Evolutionary conservation across 2,329 filamentous ascomycete genomes (phyloP).

Genomic region (Gremmenia infestans): DNA sequence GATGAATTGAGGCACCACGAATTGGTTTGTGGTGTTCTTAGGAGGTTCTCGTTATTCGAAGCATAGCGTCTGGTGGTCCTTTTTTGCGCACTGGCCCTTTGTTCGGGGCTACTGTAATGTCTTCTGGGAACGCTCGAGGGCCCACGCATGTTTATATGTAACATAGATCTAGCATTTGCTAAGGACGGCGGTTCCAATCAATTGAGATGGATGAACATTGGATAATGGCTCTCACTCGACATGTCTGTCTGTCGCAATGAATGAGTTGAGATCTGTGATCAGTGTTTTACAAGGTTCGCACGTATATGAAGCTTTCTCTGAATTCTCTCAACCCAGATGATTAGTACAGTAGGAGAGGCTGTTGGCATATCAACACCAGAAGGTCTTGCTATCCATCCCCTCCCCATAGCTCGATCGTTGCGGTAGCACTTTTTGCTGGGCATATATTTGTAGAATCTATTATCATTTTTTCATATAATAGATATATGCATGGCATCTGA

Average conservation of each 20-base stretch:
- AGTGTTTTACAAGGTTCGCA: too few species aligned
- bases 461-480: too few species aligned
- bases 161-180: slow-evolving; percentile 21
- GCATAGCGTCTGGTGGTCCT: slow-evolving; percentile 30
- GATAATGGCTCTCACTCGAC: not conserved
- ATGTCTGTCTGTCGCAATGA: not conserved
- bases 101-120: slow-evolving; percentile 19
- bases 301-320: too few species aligned
- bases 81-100: slow-evolving; percentile 15
- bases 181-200: slow-evolving; percentile 5
- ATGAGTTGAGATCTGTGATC: too few species aligned
- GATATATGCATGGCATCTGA: too few species aligned
- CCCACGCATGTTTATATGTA: slow-evolving; percentile 27
- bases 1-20: slow-evolving; percentile 12
- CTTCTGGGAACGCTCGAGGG: slow-evolving; percentile 16
- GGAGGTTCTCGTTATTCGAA: slow-evolving; percentile 25
- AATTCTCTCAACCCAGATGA: too few species aligned
- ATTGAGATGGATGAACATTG: slow-evolving; percentile 19
- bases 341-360: too few species aligned
- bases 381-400: too few species aligned
- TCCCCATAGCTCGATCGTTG: too few species aligned
- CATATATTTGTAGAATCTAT: too few species aligned
- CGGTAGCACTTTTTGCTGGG: too few species aligned
- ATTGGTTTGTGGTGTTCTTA: slow-evolving; percentile 8
- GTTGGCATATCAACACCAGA: too few species aligned